A percentile compares a stretch with the other conserved stretches of the same genome.
phyloP scores from a whole-genome alignment of 768 basidiomycete species.

The Naematelia aurantialba region DNA sequence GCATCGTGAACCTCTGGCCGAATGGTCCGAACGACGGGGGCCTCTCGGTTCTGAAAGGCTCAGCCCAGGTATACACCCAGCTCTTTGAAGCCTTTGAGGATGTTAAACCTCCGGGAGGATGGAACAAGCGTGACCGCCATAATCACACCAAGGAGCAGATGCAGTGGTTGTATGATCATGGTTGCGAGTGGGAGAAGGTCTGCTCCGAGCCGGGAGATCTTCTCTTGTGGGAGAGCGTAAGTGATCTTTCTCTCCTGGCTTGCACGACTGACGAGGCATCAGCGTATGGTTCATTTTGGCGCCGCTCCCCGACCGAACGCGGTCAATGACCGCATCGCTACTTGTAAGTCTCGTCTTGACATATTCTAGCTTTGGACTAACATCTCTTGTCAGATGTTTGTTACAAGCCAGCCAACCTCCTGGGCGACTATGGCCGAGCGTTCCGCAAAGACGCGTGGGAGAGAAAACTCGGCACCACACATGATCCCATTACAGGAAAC shows the following conservation, averaged over 20 bases:
- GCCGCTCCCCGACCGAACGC: slow-evolving; percentile 26
- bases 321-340: slow-evolving; percentile 31
- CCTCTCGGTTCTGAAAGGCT: slow-evolving; percentile 28
- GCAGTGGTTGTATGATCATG: slow-evolving; percentile 42
- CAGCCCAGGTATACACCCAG: slow-evolving; percentile 17
- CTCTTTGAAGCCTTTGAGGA: slow-evolving; percentile 17
- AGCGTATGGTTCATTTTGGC: slow-evolving; percentile 36
- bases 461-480: slow-evolving; percentile 19
- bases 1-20: slow-evolving; percentile 34
- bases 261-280: neutral
- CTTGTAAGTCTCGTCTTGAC: slow-evolving; percentile 18
- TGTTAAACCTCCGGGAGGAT: neutral
- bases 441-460: slow-evolving; percentile 21
- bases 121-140: no score
- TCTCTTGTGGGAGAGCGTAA: slow-evolving; percentile 43
- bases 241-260: neutral
- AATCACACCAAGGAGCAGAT: neutral
- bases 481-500: slow-evolving; percentile 18
- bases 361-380: neutral
- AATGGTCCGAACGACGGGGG: slow-evolving; percentile 45
- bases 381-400: slow-evolving; percentile 22
- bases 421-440: slow-evolving; percentile 17
- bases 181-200: slow-evolving; percentile 45
- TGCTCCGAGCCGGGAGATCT: slow-evolving; percentile 43
- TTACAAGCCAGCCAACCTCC: slow-evolving; percentile 25